Evolutionary conservation across 2,329 filamentous ascomycete genomes (phyloP).

Genomic region (Talaromyces sp.): DNA sequence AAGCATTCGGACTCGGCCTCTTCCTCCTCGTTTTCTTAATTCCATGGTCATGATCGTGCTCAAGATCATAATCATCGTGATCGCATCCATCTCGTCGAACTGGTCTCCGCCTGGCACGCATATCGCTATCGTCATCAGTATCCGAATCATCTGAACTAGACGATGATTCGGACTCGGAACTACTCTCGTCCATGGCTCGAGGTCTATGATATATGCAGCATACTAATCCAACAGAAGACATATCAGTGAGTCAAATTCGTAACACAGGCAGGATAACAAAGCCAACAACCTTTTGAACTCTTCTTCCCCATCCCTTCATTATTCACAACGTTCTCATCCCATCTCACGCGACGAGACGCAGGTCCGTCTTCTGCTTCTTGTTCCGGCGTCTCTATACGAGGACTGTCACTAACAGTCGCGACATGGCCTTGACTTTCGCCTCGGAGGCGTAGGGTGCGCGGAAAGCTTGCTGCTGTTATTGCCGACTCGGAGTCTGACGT

Average conservation of each 20-base stretch:
- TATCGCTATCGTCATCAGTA: slow-evolving; percentile 15
- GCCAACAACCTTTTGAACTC: slow-evolving; percentile 78
- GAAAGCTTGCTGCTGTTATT: slow-evolving; percentile 16
- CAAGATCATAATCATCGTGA: slow-evolving; percentile 20
- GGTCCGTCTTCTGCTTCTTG: slow-evolving; percentile 19
- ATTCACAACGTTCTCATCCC: slow-evolving; percentile 90
- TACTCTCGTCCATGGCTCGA: slow-evolving; percentile 77
- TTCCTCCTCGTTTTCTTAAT: slow-evolving; percentile 25
- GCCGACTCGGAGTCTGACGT: slow-evolving; percentile 22
- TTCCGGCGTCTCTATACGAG: slow-evolving; percentile 14
- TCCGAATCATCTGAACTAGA: slow-evolving; percentile 35
- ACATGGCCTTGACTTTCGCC: slow-evolving; percentile 10
- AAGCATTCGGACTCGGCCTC: slow-evolving; percentile 46
- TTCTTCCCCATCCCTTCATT: slow-evolving; percentile 95
- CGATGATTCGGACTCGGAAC: slow-evolving; percentile 53
- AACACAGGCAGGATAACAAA: background rate
- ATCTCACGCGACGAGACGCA: slow-evolving; percentile 68
- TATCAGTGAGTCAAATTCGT: background rate
- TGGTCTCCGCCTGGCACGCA: slow-evolving; percentile 17
- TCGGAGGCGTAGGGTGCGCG: slow-evolving; percentile 19
- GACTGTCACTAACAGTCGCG: slow-evolving; percentile 23
- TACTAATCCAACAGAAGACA: slow-evolving; percentile 52
- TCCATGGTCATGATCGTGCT: slow-evolving; percentile 20
- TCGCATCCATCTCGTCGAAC: slow-evolving; percentile 21
- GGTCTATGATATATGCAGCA: slow-evolving; percentile 98